Evolutionary conservation across 1,284 basidiomycete species (phyloP).

Genomic region (Ustilago hordei): DNA sequence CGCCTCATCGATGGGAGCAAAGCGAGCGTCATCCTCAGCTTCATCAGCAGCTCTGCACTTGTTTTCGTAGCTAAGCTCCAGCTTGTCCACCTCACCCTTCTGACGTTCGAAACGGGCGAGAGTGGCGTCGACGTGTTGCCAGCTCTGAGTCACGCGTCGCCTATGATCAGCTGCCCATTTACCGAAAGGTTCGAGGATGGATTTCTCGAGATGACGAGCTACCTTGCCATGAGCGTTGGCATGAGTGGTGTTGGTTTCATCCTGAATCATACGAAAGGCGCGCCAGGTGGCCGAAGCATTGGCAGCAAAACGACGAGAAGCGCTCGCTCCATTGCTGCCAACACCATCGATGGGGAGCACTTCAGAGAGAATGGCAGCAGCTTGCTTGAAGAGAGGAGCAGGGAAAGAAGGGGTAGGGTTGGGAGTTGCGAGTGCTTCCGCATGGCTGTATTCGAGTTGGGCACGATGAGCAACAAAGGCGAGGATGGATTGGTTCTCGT

Average conservation of each 20-base stretch:
- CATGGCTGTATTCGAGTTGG: conserved; percentile 56
- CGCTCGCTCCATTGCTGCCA: conserved; percentile 4
- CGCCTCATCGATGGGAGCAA: conserved; percentile 56
- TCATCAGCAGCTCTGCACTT: conserved; percentile 67
- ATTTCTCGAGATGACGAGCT: conserved; percentile 54
- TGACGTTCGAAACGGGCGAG: conserved; percentile 58
- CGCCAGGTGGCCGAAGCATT: conserved; percentile 47
- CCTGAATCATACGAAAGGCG: conserved; percentile 50
- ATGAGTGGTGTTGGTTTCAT: conserved; percentile 51
- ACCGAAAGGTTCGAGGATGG: conserved; percentile 60
- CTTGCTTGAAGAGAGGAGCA: conserved; percentile 54
- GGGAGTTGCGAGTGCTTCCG: conserved; percentile 55
- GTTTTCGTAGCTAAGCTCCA: conserved; percentile 60
- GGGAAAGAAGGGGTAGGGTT: conserved; percentile 28
- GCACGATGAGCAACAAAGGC: conserved; percentile 61
- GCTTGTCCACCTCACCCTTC: conserved; percentile 57
- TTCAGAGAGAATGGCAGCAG: conserved; percentile 37
- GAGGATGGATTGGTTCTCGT: conserved; percentile 64
- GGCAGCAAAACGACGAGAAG: conserved; percentile 31
- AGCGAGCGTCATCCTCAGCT: conserved; percentile 67
- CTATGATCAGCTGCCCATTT: conserved; percentile 61
- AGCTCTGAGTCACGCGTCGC: conserved; percentile 56
- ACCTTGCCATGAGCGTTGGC: conserved; percentile 55
- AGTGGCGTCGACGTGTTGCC: conserved; percentile 60
- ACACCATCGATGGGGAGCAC: conserved; percentile 35